These are phyloP conservation scores for Aspergillus pseudoterreus DNA, from an alignment of 2,329 filamentous ascomycete species.

Conservation along the genomic window DNA sequence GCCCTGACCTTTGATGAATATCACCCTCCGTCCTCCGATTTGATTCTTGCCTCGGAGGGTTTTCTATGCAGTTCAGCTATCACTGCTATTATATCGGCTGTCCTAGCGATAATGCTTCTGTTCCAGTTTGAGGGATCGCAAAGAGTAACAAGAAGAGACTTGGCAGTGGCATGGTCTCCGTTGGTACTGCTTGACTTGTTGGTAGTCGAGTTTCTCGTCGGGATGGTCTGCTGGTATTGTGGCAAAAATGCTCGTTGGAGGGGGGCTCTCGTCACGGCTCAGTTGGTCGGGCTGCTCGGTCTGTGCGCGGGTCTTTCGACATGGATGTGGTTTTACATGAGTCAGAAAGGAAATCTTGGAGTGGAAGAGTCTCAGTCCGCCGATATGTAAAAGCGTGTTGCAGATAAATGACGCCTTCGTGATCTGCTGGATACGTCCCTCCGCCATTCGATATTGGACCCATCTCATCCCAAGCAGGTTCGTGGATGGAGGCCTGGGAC, in stretches of 20 bases:
- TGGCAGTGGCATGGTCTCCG: neutral
- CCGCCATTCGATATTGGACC: neutral
- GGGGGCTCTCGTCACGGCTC: neutral
- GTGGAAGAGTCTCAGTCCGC: neutral
- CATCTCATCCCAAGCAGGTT: neutral
- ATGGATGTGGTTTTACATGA: neutral
- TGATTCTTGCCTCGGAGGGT: neutral
- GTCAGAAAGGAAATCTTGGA: neutral
- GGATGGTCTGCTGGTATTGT: neutral
- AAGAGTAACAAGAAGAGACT: neutral
- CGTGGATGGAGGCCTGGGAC: too few relatives aligned
- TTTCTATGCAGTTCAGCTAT: neutral
- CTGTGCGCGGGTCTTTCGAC: neutral
- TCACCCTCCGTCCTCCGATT: neutral
- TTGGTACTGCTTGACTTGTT: neutral
- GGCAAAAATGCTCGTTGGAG: neutral
- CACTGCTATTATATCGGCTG: neutral
- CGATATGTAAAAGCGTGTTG: neutral
- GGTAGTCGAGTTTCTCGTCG: neutral
- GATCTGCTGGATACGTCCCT: neutral
- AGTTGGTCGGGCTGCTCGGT: neutral
- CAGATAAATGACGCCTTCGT: neutral
- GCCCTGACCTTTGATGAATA: neutral
- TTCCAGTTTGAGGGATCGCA: neutral
- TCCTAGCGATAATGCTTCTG: neutral